Evolutionary conservation across 441 rosid species (phyloP).

Genomic region (Bocquillonia castaneifolia): DNA sequence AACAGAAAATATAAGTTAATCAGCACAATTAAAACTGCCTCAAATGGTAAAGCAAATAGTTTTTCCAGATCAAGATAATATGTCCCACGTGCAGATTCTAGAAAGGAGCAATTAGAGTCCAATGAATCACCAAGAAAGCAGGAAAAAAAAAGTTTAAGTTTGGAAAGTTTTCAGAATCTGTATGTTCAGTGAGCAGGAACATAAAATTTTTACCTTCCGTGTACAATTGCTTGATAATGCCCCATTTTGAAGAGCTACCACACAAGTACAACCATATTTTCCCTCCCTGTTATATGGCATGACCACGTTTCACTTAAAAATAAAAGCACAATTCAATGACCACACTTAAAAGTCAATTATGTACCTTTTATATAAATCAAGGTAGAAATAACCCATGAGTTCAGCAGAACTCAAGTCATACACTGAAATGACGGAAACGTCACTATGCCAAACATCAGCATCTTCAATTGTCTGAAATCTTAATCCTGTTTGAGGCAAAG

Average conservation of each 20-base stretch:
- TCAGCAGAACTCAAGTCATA: constrained; percentile 74
- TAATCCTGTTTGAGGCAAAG: constrained; percentile 47
- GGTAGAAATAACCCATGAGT: constrained; percentile 83
- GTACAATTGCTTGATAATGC: constrained; percentile 50
- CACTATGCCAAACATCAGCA: constrained; percentile 75
- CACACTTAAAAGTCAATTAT: constrained; percentile 7
- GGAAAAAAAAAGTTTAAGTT: background rate
- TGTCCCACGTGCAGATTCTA: constrained; percentile 3
- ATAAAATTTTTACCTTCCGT: constrained; percentile 49
- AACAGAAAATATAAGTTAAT: background rate
- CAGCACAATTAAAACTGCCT: background rate
- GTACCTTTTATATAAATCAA: constrained; percentile 78
- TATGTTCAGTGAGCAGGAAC: constrained; percentile 5
- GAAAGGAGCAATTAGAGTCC: background rate
- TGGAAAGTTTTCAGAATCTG: background rate
- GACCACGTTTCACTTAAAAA: constrained; percentile 12
- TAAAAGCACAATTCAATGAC: constrained; percentile 18
- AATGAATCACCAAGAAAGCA: constrained; percentile 3
- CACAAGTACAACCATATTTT: constrained; percentile 73
- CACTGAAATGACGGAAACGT: constrained; percentile 66
- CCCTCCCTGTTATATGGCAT: constrained; percentile 60
- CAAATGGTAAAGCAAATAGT: background rate
- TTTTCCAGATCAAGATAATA: background rate
- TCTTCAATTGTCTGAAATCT: constrained; percentile 66
- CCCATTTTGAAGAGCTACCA: constrained; percentile 82